A percentile compares a stretch with the other conserved stretches of the same genome.
These are phyloP conservation scores for Takakia lepidozioides DNA, from an alignment of 225 moss, liverwort and hornwort species.

Conservation along the genomic window DNA sequence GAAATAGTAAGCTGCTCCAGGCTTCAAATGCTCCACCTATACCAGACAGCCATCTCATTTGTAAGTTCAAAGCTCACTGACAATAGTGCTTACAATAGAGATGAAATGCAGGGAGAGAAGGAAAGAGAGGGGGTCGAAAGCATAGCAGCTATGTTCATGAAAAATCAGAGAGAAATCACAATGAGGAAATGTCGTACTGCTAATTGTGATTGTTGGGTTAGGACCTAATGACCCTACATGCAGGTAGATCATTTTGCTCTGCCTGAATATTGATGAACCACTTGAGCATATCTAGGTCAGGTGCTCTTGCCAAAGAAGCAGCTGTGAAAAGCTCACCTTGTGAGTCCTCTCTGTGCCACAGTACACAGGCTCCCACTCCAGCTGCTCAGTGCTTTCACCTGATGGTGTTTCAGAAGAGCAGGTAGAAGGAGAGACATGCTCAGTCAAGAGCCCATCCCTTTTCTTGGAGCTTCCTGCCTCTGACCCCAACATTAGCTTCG, in stretches of 20 bases:
- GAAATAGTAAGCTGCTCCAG: slow-evolving; percentile 27
- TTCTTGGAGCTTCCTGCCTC: slow-evolving; percentile 6
- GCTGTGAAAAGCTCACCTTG: slow-evolving; percentile 20
- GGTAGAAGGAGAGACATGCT: slow-evolving; percentile 1
- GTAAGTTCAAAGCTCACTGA: slow-evolving; percentile 8
- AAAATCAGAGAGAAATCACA: neutral
- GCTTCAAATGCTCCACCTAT: slow-evolving; percentile 24
- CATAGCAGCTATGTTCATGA: slow-evolving; percentile 1
- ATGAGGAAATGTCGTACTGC: no score
- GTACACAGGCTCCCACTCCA: slow-evolving; percentile 19
- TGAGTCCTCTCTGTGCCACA: slow-evolving; percentile 18
- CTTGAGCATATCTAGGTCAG: neutral
- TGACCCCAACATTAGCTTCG: no score
- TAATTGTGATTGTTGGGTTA: no score
- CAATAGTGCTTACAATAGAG: slow-evolving; percentile 2
- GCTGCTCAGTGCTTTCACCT: neutral
- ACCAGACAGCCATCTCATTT: slow-evolving; percentile 6
- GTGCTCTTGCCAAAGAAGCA: neutral
- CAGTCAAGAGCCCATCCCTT: neutral
- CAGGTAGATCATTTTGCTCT: no score
- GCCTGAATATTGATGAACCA: neutral
- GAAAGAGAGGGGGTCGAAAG: neutral
- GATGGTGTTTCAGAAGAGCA: neutral
- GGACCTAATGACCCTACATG: no score
- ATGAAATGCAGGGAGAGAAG: slow-evolving; percentile 2